Conservation (phyloP, 495 filamentous ascomycete genomes). For the Hyaloscypha hepaticicola region DNA sequence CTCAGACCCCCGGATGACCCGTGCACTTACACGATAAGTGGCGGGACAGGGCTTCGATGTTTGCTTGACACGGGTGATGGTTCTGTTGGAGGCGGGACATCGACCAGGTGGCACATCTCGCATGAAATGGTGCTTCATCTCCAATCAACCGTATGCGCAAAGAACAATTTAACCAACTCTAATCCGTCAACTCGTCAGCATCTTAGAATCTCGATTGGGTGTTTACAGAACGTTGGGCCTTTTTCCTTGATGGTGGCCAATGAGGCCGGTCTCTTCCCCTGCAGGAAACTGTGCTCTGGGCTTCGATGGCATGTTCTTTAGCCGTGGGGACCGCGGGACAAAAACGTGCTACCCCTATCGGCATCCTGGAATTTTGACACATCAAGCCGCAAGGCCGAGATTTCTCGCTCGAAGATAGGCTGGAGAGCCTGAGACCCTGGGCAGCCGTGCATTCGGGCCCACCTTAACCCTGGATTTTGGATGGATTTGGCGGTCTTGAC, state of each 20-base stretch:
- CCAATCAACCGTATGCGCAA: not conserved
- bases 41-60: not conserved
- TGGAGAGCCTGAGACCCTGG: not conserved
- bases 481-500: not conserved
- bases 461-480: not conserved
- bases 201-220: not conserved
- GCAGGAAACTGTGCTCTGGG: conserved; percentile 2
- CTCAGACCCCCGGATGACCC: not conserved
- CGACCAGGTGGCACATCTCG: not conserved
- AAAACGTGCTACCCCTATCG: conserved; percentile 19
- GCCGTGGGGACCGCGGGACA: not conserved
- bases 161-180: not conserved
- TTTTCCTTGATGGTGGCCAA: not conserved
- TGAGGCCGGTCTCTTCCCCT: not conserved
- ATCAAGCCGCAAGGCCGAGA: conserved; percentile 12
- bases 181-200: not conserved
- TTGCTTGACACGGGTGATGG: not conserved
- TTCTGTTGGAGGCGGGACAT: not conserved
- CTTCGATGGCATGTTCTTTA: conserved; percentile 14
- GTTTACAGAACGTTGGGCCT: not conserved
- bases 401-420: not conserved
- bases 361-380: conserved; percentile 14
- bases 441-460: not conserved
- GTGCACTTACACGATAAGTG: conserved; percentile 1
- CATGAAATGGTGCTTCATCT: not conserved